Percentiles rank a stretch among this genome's conserved stretches.
Conservation (phyloP, 345 rosid genomes). For the Euclidium syriacum region DNA sequence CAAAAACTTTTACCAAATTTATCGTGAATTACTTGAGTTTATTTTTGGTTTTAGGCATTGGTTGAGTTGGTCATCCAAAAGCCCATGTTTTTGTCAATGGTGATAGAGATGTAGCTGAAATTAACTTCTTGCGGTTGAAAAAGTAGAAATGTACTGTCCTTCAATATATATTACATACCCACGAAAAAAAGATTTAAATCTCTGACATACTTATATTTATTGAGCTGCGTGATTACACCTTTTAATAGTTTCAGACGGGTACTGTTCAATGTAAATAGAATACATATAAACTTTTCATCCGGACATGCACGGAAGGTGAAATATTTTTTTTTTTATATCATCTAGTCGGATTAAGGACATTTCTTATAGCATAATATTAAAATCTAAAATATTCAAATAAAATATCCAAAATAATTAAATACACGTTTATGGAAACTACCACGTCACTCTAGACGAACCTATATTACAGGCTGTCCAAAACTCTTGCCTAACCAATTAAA, state of each 20-base stretch:
- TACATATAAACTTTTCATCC: slow-evolving; percentile 23
- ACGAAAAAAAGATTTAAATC: no score
- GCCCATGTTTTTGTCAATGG: background rate
- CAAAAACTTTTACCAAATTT: background rate
- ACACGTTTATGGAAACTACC: slow-evolving; percentile 17
- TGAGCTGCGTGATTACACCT: background rate
- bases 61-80: slow-evolving; percentile 11
- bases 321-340: no score
- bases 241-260: slow-evolving; percentile 1
- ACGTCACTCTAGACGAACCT: slow-evolving; percentile 30
- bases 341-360: no score
- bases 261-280: slow-evolving; percentile 13
- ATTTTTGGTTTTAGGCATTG: background rate
- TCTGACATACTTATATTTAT: no score
- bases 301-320: slow-evolving; percentile 29
- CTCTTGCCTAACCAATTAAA: slow-evolving; percentile 11
- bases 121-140: background rate
- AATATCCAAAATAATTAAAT: background rate
- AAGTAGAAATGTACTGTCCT: background rate
- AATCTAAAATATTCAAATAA: background rate
- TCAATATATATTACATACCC: no score
- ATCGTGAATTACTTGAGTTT: background rate
- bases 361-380: slow-evolving; percentile 1
- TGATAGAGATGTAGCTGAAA: background rate
- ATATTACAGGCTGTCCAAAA: slow-evolving; percentile 28